Evolutionary conservation across 768 basidiomycete genomes (phyloP), one percentile per base, ranked within the genome.

Genomic region (Lactarius evosmus): DNA sequence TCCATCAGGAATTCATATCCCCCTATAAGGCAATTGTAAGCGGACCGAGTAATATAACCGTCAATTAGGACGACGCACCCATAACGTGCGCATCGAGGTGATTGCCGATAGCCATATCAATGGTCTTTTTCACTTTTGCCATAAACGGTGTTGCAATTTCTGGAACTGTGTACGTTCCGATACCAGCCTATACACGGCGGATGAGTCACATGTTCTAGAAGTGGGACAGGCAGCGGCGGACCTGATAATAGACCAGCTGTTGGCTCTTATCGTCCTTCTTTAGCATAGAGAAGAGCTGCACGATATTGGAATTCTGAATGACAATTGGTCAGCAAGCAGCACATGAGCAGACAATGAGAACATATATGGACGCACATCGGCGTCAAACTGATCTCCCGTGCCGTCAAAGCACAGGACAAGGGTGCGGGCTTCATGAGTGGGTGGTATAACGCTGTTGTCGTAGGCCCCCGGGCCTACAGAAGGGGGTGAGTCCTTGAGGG

Each of bases 1-100:
- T 89, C 82, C 89, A 89, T 90, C 61, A 91, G 74, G 72, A 91
- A 91, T 67, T 86, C 86, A 64, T 91, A 91, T 0, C 89, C 88
- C 44, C 81, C 87, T 88, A 44, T 17, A 40, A n/a, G 30, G 38
- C 53, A 64, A 25, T 16, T 12, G 52, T 54, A 7, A 56, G 46
- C 9, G 29, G n/a, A 30, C 17, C 27, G 22, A 4, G 7, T 36
- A 16, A 22, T n/a, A 7, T 16, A 30, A 27, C 7, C 19, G 27
- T n/a, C 19, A 60, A 27, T 1, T 8, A n/a, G 14, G 27, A 32
- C 16, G 3, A 67, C 78, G 25, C 56, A 86, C 85, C 81, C 85
- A 87, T 88, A 19, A 90, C 86, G 72, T 91, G 88, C 1, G 83
- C 83, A 61, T 86, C 72, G 9, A 91, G 77, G 67, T 89, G 82